Conservation (phyloP, 1,139 yeast genomes). For the Hanseniaspora uvarum region DNA sequence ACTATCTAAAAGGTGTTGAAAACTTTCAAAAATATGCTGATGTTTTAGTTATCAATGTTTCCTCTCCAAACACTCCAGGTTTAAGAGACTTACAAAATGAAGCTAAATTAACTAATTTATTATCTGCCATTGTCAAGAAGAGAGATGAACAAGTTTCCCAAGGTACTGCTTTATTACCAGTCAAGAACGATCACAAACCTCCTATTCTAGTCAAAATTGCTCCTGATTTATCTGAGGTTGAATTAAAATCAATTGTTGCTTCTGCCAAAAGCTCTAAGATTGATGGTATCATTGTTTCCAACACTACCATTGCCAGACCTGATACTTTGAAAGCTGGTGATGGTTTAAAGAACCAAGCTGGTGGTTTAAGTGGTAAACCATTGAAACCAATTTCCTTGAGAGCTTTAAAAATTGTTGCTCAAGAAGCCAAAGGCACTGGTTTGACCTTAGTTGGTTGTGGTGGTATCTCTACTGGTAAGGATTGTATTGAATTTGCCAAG, state of each 20-base stretch:
- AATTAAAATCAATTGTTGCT: conserved; percentile 70
- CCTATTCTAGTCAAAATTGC: conserved; percentile 87
- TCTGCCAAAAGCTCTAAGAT: conserved; percentile 68
- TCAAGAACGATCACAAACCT: conserved; percentile 33
- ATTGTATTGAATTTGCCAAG: conserved; percentile 80
- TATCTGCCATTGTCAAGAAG: conserved; percentile 54
- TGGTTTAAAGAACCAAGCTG: conserved; percentile 46
- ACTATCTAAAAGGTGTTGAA: conserved; percentile 74
- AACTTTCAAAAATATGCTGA: conserved; percentile 78
- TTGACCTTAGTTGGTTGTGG: conserved; percentile 87
- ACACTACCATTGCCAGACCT: conserved; percentile 83
- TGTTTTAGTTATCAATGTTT: conserved; percentile 80
- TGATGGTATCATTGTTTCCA: conserved; percentile 86
- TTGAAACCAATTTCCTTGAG: conserved; percentile 66
- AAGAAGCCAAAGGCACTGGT: conserved; percentile 57
- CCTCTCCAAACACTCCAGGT: conserved; percentile 95
- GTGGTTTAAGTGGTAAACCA: conserved; percentile 92
- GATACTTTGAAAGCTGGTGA: conserved; percentile 42
- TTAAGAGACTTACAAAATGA: conserved; percentile 77
- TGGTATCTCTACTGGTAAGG: conserved; percentile 75
- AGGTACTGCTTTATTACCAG: conserved; percentile 27
- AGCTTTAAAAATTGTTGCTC: conserved; percentile 60
- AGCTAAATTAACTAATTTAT: conserved; percentile 54
- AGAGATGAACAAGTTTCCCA: conserved; percentile 42
- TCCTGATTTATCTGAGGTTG: conserved; percentile 78